phyloP scores from a whole-genome alignment of 768 basidiomycete species.

The Auriscalpium microsporum region DNA sequence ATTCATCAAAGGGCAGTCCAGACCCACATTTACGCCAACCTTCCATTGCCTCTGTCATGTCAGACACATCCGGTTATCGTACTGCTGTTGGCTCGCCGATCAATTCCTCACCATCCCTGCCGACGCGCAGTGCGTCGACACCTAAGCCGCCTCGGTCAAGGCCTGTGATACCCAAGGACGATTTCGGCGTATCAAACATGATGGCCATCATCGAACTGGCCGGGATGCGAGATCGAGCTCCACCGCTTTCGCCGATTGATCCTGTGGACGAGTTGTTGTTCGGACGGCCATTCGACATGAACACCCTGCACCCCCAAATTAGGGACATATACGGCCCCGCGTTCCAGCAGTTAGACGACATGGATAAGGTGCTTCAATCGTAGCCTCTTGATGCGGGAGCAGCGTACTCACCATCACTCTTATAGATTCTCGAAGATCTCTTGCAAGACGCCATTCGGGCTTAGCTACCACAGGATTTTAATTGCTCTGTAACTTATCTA shows the following conservation, averaged over 20 bases:
- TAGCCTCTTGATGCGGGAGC: background rate
- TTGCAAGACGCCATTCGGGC: background rate
- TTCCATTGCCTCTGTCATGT: conserved; percentile 7
- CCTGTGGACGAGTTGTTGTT: conserved; percentile 71
- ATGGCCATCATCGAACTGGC: conserved; percentile 79
- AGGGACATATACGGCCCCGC: conserved; percentile 62
- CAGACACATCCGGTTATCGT: conserved; percentile 16
- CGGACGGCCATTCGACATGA: conserved; percentile 52
- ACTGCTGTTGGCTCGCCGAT: conserved; percentile 12
- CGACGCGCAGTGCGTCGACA: conserved; percentile 20
- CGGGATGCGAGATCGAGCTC: conserved; percentile 26
- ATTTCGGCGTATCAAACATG: conserved; percentile 83
- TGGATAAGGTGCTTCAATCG: conserved; percentile 54
- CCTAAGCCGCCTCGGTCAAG: conserved; percentile 31
- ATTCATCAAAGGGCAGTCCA: background rate
- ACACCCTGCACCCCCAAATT: conserved; percentile 60
- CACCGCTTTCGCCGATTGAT: conserved; percentile 36
- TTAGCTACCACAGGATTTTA: background rate
- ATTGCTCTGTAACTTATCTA: background rate
- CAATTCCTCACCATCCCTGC: background rate
- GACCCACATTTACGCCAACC: conserved; percentile 8
- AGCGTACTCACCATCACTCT: background rate
- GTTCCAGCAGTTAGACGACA: conserved; percentile 69
- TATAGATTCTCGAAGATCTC: background rate
- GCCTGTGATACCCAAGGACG: conserved; percentile 56